phyloP scores from a whole-genome alignment of 192 early-diverging fungal species.

The Entomortierella chlamydospora region DNA sequence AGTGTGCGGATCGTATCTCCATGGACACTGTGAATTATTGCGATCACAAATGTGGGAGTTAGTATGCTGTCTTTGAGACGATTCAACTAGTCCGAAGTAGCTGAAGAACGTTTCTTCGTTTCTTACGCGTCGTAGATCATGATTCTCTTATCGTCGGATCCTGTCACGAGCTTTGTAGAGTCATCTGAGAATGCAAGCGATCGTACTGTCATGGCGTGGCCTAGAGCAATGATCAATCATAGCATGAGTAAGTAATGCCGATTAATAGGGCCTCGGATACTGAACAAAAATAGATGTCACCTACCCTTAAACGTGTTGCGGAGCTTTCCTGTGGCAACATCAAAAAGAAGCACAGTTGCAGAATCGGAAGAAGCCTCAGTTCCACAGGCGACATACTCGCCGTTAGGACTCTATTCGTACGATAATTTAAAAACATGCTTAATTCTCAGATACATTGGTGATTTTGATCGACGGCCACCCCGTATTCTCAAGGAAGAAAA shows the following conservation, averaged over 20 bases:
- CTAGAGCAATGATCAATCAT: conserved; percentile 37
- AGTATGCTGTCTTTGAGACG: too few relatives aligned
- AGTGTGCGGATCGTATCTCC: conserved; percentile 79
- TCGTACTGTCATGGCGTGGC: conserved; percentile 82
- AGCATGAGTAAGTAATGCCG: neutral
- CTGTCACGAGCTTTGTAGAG: conserved; percentile 73
- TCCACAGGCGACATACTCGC: conserved; percentile 78
- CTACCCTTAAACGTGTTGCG: conserved; percentile 68
- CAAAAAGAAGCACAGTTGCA: conserved; percentile 76
- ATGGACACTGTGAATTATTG: conserved; percentile 75
- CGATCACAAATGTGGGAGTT: too few relatives aligned
- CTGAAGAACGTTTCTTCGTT: too few relatives aligned
- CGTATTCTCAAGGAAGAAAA: neutral
- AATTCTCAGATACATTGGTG: neutral
- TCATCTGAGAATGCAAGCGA: conserved; percentile 82
- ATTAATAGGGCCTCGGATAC: too few relatives aligned
- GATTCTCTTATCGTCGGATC: conserved; percentile 87
- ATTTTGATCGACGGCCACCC: too few relatives aligned
- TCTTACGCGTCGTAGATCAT: conserved; percentile 56
- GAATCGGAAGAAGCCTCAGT: conserved; percentile 68
- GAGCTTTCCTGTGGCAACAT: conserved; percentile 75
- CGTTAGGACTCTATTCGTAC: conserved; percentile 76
- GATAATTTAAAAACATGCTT: too few relatives aligned
- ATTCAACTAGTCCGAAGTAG: too few relatives aligned
- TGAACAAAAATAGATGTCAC: too few relatives aligned